phyloP scores from a whole-genome alignment of 306 rosid species.

The Fragaria iinumae region DNA sequence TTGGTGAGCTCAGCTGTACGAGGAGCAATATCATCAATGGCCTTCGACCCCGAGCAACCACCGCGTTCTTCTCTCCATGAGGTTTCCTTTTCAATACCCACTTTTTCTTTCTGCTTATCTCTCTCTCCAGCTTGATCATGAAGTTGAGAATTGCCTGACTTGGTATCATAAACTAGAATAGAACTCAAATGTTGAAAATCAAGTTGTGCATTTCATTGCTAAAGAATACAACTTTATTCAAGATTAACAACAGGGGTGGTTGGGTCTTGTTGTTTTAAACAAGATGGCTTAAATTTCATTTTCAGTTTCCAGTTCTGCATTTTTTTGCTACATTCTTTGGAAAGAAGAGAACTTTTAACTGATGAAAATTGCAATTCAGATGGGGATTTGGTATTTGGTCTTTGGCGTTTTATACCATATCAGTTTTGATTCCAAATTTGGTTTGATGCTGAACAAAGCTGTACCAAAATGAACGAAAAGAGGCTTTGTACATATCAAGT shows the following conservation, averaged over 20 bases:
- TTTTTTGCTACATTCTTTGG: neutral
- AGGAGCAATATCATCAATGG: slow-evolving; percentile 37
- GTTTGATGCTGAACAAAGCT: neutral
- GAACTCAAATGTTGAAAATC: neutral
- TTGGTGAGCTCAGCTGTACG: neutral
- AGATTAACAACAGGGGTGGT: neutral
- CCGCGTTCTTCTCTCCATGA: slow-evolving; percentile 30
- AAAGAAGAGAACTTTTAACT: too few species aligned
- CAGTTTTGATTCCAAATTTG: neutral
- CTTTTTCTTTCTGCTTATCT: neutral
- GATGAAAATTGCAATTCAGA: neutral
- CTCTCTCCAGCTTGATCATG: neutral
- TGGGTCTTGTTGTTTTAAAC: neutral
- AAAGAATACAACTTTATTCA: neutral
- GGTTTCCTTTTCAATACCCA: slow-evolving; percentile 33
- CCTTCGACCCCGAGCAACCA: slow-evolving; percentile 49
- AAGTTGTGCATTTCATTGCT: neutral
- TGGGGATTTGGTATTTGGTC: too few species aligned
- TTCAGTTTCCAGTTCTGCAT: neutral
- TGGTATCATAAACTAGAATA: neutral
- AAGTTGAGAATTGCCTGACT: neutral
- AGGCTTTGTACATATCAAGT: neutral
- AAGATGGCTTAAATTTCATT: neutral
- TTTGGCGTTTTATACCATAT: neutral
- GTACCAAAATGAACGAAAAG: neutral